phyloP scores from a whole-genome alignment of 2,329 filamentous ascomycete species.

The Ascochyta pisi region DNA sequence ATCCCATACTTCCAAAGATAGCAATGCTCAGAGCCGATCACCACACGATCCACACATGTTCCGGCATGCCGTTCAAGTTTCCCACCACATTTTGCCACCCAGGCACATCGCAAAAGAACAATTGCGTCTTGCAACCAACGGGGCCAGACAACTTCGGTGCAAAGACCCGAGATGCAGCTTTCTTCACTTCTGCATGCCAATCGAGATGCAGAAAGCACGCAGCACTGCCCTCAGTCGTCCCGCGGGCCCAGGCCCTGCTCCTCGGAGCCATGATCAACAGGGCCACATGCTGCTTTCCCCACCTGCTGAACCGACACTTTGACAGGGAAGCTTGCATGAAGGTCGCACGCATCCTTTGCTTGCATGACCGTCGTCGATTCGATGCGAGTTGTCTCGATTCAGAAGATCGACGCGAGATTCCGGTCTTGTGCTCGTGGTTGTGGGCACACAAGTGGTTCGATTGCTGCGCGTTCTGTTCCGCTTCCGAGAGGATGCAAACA shows the following conservation, averaged over 20 bases:
- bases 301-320: background rate
- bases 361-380: background rate
- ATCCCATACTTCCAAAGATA: conserved; percentile 4
- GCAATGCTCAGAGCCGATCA: background rate
- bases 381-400: background rate
- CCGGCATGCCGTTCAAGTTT: background rate
- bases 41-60: background rate
- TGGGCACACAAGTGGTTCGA: background rate
- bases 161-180: conserved; percentile 1
- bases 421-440: background rate
- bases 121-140: background rate
- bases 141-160: background rate
- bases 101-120: background rate
- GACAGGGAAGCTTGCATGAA: conserved; percentile 6
- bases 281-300: background rate
- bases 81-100: conserved; percentile 6
- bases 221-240: background rate
- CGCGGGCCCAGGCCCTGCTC: background rate
- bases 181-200: conserved; percentile 1
- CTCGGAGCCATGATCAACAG: conserved; percentile 1
- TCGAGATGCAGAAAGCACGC: background rate
- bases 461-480: background rate
- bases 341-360: background rate
- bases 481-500: background rate
- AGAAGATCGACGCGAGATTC: background rate